phyloP scores from a whole-genome alignment of 2,329 filamentous ascomycete genomes.

The Bipolaris sorokiniana region DNA sequence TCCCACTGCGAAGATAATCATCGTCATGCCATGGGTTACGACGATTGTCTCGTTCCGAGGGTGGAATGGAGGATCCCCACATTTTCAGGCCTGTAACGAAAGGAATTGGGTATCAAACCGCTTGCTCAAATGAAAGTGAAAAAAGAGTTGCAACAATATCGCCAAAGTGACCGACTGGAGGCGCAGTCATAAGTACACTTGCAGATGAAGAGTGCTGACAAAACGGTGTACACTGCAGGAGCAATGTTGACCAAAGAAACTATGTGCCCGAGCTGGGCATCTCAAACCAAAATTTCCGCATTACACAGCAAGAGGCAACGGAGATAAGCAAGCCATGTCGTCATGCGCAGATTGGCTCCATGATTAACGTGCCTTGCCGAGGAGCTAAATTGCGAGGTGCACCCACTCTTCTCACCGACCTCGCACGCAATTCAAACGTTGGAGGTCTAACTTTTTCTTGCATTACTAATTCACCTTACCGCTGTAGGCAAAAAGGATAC shows the following conservation, averaged over 20 bases:
- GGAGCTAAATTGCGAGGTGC: conserved; percentile 9
- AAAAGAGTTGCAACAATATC: not conserved
- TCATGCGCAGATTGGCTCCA: conserved; percentile 21
- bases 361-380: conserved; percentile 11
- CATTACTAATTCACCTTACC: conserved; percentile 11
- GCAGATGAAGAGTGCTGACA: not conserved
- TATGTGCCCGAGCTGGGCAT: conserved; percentile 1
- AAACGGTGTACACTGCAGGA: not conserved
- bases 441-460: conserved; percentile 1
- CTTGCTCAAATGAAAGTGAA: not conserved
- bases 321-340: conserved; percentile 22
- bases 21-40: conserved; percentile 48
- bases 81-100: conserved; percentile 18
- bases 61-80: conserved; percentile 29
- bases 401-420: conserved; percentile 1
- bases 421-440: not conserved
- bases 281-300: conserved; percentile 2
- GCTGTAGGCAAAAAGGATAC: not conserved
- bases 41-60: conserved; percentile 31
- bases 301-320: conserved; percentile 24
- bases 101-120: conserved; percentile 2
- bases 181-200: not conserved
- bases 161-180: not conserved
- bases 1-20: conserved; percentile 25
- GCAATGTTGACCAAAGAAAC: not conserved